Base-by-base conservation (phyloP, 495 filamentous ascomycete genomes). In the Penicillium turbatum region DNA sequence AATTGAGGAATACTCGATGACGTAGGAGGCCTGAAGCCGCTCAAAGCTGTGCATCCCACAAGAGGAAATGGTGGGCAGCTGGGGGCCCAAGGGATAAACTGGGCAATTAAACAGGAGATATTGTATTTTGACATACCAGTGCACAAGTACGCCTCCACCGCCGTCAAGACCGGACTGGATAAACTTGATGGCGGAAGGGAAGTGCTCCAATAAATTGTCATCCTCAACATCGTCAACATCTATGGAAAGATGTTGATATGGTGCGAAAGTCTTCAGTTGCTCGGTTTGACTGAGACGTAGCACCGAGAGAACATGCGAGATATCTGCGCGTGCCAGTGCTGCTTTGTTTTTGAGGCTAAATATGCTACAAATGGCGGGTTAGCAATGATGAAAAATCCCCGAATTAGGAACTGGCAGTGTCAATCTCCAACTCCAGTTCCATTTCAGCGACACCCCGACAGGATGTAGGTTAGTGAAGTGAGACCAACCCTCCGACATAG, bases 271-370 rank as follows among this genome's bases (percentile, higher is more conserved):
- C 21, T 68, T 64, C 48, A 30, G 24, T 11, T 49, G 26, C 27
- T 76, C 61, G 44, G 79, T 65, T 47, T 83, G 78, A 46, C 82
- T 72, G 42, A 84, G 69, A 34, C 79, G 74, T 49, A 93, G 64
- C 53, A 89, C 90, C 2, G 92, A 96, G n/a, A 98, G 72, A 32
- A 97, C 77, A 71, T 97, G 92, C 2, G 90, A 97, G 67, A 97
- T 89, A 41, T 86, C 86, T 54, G 82, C 79, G 54, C 84, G 76
- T 46, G 78, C 70, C 29, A 98, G 72, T 13, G 85, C 78, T 3
- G 82, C 71, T 54, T 82, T 81, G 34, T 86, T 82, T 34, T 82
- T 82, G 55, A 96, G 70, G 16, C 86, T 81, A 70, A 91, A 89
- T 45, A 95, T 79, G 35, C 91, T 96, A 68, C 51, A 61, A 5